These are phyloP conservation scores for Rugonectria rugulosa DNA, from an alignment of 2,329 filamentous ascomycete genomes.

Conservation along the genomic window DNA sequence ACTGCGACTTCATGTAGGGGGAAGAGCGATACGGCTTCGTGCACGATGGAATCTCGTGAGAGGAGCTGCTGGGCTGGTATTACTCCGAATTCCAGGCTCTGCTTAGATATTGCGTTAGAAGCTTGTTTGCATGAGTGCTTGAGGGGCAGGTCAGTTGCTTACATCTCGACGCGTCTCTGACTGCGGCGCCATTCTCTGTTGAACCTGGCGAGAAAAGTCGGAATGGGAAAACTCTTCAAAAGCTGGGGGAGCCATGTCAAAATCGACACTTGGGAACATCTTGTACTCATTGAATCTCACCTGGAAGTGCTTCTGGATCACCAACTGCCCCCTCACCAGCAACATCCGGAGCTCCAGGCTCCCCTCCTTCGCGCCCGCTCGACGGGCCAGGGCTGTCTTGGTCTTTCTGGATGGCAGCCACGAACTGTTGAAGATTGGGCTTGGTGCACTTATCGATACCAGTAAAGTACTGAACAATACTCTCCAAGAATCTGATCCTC, in stretches of 20 bases:
- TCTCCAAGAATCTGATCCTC: conserved; percentile 29
- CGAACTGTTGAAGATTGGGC: conserved; percentile 11
- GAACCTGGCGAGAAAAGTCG: conserved; percentile 19
- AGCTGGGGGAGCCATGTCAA: not conserved
- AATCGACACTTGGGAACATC: not conserved
- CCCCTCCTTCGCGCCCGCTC: not conserved
- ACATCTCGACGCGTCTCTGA: conserved; percentile 13
- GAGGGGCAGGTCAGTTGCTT: not conserved
- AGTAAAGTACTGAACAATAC: conserved; percentile 27
- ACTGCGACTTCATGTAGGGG: conserved; percentile 23
- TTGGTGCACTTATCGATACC: conserved; percentile 24
- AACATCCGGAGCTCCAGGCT: not conserved
- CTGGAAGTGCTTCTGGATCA: not conserved
- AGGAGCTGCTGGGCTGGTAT: conserved; percentile 8
- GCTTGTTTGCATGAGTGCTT: not conserved
- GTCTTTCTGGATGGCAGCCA: not conserved
- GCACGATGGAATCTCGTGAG: conserved; percentile 18
- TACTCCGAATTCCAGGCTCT: conserved; percentile 10
- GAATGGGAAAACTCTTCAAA: conserved; percentile 25
- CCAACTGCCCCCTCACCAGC: not conserved
- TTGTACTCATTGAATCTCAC: not conserved
- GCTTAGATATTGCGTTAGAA: not conserved
- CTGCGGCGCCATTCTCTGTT: conserved; percentile 22
- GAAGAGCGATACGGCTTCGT: conserved; percentile 27
- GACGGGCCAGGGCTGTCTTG: not conserved